Conservation (phyloP, 495 filamentous ascomycete species). For the Talaromyces liani region DNA sequence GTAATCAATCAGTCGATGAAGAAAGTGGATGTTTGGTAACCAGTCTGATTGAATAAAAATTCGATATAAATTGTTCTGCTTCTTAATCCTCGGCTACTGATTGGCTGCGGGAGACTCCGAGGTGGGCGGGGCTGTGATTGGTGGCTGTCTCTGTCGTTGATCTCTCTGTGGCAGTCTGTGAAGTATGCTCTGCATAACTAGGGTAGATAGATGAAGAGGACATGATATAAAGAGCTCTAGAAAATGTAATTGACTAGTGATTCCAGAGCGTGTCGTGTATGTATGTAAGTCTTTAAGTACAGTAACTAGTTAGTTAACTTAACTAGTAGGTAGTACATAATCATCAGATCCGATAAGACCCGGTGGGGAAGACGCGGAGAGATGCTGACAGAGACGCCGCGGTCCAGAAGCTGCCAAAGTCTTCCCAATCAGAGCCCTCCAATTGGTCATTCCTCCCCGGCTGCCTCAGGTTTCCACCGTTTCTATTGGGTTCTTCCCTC, state of each 20-base stretch:
- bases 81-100: neutral
- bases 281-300: neutral
- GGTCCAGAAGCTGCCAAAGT: neutral
- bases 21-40: neutral
- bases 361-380: neutral
- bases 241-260: too few relatives aligned
- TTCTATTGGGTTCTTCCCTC: neutral
- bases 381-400: neutral
- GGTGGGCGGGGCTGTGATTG: neutral
- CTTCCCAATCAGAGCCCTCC: neutral
- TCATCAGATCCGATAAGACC: neutral
- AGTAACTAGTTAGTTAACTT: too few relatives aligned
- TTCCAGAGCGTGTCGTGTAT: too few relatives aligned
- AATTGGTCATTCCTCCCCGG: constrained; percentile 6
- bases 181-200: too few relatives aligned
- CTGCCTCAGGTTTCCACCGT: neutral
- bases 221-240: too few relatives aligned
- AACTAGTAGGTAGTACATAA: too few relatives aligned
- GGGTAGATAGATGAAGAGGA: too few relatives aligned
- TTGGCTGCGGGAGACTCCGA: constrained; percentile 1
- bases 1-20: neutral
- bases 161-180: neutral
- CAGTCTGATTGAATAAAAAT: neutral
- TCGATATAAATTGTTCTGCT: neutral
- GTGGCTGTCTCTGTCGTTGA: neutral